Evolutionary conservation across 2,329 filamentous ascomycete species (phyloP).

Genomic region (Pseudopithomyces chartarum): DNA sequence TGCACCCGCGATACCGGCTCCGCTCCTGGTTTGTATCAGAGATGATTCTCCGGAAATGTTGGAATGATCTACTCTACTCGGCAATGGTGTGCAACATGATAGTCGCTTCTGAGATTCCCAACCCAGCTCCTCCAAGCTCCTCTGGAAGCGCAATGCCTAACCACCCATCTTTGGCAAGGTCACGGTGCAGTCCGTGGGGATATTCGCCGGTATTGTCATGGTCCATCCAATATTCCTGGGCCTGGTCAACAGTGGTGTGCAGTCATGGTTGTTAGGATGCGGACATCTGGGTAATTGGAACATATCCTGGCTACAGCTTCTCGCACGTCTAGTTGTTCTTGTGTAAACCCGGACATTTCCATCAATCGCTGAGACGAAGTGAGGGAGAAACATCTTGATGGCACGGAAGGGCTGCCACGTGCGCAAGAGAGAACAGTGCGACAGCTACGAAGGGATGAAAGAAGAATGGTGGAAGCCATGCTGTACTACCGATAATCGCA

Average conservation of each 20-base stretch:
- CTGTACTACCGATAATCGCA: not conserved
- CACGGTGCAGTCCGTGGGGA: slow-evolving; percentile 75
- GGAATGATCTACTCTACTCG: slow-evolving; percentile 57
- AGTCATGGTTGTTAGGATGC: not conserved
- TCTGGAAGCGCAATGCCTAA: slow-evolving; percentile 80
- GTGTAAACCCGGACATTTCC: slow-evolving; percentile 73
- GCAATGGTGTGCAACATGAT: slow-evolving; percentile 87
- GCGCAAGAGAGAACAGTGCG: not conserved
- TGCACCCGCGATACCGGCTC: slow-evolving; percentile 75
- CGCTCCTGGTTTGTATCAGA: slow-evolving; percentile 46
- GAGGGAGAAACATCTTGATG: slow-evolving; percentile 35
- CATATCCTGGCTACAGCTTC: slow-evolving; percentile 73
- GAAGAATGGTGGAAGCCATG: not conserved
- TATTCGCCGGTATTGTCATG: slow-evolving; percentile 73
- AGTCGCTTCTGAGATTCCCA: slow-evolving; percentile 79
- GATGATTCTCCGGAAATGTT: not conserved
- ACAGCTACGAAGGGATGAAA: not conserved
- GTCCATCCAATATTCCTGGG: slow-evolving; percentile 75
- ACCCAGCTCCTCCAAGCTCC: slow-evolving; percentile 71
- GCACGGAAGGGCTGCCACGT: not conserved
- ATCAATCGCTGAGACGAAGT: slow-evolving; percentile 56
- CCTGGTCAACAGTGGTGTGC: not conserved
- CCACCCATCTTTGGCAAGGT: slow-evolving; percentile 76
- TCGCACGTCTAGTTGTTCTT: slow-evolving; percentile 73
- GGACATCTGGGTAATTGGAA: slow-evolving; percentile 62